Percentiles rank a stretch among this genome's conserved stretches.
Conservation (phyloP, 768 basidiomycete genomes). For the Sporobolomyces roseus region DNA sequence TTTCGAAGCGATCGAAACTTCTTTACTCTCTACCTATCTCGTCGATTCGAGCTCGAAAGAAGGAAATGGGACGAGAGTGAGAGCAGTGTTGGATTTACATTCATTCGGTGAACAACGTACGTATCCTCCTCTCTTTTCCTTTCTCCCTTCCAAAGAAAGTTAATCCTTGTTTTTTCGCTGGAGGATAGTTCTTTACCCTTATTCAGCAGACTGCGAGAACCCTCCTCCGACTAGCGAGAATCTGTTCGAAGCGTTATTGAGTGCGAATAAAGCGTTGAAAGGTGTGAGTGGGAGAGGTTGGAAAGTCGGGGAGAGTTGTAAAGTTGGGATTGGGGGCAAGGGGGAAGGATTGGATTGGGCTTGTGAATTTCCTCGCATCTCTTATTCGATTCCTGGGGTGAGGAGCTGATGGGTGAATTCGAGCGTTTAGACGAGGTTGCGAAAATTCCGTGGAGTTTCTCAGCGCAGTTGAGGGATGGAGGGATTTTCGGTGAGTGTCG, state of each 20-base stretch:
- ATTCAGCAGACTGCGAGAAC: no score
- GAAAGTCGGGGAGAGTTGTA: conserved; percentile 50
- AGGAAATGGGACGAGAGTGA: conserved; percentile 46
- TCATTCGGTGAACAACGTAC: conserved; percentile 78
- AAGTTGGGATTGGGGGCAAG: conserved; percentile 46
- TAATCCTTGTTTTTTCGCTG: no score
- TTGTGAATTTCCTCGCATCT: not conserved
- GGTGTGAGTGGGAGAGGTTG: conserved; percentile 59
- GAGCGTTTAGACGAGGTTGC: conserved; percentile 53
- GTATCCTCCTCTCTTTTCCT: conserved; percentile 45
- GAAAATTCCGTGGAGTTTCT: conserved; percentile 59
- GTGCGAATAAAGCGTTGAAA: conserved; percentile 54
- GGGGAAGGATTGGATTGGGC: conserved; percentile 29
- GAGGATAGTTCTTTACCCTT: no score
- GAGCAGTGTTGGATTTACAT: conserved; percentile 66
- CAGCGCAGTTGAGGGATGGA: conserved; percentile 64
- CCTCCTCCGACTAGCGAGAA: no score
- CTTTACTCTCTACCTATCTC: conserved; percentile 63
- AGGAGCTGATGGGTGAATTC: no score
- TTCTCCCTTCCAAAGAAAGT: no score
- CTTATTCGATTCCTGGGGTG: no score
- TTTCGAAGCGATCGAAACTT: conserved; percentile 71
- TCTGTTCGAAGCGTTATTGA: no score
- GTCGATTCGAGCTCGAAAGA: no score
- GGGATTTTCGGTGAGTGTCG: conserved; percentile 58